Percentiles rank a stretch among this genome's conserved stretches.
Conservation (phyloP, 305 asterid species). For the Solanum hybrid region DNA sequence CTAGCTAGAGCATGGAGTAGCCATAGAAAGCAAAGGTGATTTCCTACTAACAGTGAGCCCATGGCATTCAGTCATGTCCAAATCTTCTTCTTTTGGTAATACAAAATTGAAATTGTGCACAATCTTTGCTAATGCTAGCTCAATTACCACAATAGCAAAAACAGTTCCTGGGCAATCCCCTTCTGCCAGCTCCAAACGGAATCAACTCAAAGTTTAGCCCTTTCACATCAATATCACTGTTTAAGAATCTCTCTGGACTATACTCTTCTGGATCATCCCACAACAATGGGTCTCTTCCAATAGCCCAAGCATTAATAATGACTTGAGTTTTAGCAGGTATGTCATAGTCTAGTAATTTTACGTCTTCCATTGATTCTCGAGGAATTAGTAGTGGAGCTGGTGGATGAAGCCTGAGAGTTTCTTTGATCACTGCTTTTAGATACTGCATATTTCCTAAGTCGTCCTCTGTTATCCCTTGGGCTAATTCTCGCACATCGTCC, state of each 20-base stretch:
- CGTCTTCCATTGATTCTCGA: slow-evolving; percentile 18
- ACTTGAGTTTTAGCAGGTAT: slow-evolving; percentile 20
- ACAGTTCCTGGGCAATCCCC: slow-evolving; percentile 19
- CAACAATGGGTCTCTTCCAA: slow-evolving; percentile 23
- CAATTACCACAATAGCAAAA: background rate
- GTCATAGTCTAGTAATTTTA: slow-evolving; percentile 25
- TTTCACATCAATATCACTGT: slow-evolving; percentile 8
- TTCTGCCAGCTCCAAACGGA: slow-evolving; percentile 34
- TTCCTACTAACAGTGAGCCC: background rate
- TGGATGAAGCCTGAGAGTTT: slow-evolving; percentile 20
- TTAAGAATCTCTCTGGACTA: slow-evolving; percentile 28
- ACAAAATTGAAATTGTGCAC: slow-evolving; percentile 25
- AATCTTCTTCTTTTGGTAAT: slow-evolving; percentile 1
- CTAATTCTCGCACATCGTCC: background rate
- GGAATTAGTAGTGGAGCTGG: slow-evolving; percentile 16
- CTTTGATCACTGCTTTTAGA: slow-evolving; percentile 34
- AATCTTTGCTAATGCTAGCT: slow-evolving; percentile 28
- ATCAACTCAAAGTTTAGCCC: slow-evolving; percentile 17
- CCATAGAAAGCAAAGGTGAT: background rate
- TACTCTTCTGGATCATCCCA: slow-evolving; percentile 33
- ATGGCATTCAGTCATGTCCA: slow-evolving; percentile 25
- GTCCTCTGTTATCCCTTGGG: background rate
- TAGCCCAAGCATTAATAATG: slow-evolving; percentile 28
- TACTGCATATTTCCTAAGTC: slow-evolving; percentile 26
- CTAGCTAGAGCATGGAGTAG: background rate